Percentiles rank a stretch among this genome's conserved stretches.
phyloP scores from a whole-genome alignment of 2,329 filamentous ascomycete species.

The Neonectria punicea region DNA sequence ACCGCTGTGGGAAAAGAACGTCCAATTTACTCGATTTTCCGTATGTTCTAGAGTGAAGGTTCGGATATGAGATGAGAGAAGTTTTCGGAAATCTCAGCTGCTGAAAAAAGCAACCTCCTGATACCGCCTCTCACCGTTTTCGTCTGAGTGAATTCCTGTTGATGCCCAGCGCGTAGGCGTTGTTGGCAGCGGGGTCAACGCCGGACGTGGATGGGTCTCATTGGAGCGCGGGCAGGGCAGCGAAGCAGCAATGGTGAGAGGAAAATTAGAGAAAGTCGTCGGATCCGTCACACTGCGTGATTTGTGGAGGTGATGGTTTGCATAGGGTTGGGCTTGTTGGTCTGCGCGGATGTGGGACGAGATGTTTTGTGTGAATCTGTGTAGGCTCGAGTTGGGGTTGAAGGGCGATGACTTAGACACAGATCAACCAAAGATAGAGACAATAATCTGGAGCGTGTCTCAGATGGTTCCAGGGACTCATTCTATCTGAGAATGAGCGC shows the following conservation, averaged over 20 bases:
- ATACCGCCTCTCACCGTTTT: constrained; percentile 31
- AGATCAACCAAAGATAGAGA: not conserved
- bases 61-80: not conserved
- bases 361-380: not conserved
- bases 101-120: not conserved
- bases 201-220: constrained; percentile 44
- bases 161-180: constrained; percentile 39
- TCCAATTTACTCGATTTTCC: no score
- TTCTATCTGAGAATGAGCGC: not conserved
- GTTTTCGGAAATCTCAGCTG: not conserved
- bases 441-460: not conserved
- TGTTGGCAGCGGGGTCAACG: constrained; percentile 25
- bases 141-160: constrained; percentile 35
- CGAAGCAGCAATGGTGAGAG: constrained; percentile 32
- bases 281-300: constrained; percentile 19
- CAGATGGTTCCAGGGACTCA: no score
- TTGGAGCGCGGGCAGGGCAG: constrained; percentile 37
- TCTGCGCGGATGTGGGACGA: not conserved
- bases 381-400: not conserved
- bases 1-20: not conserved
- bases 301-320: constrained; percentile 29
- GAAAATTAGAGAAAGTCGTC: constrained; percentile 25
- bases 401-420: not conserved
- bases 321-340: constrained; percentile 17
- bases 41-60: not conserved